A percentile compares a stretch with the other conserved stretches of the same genome.
These are phyloP conservation scores for Fusarium abutilonis DNA, from an alignment of 2,329 filamentous ascomycete genomes.

Conservation along the genomic window DNA sequence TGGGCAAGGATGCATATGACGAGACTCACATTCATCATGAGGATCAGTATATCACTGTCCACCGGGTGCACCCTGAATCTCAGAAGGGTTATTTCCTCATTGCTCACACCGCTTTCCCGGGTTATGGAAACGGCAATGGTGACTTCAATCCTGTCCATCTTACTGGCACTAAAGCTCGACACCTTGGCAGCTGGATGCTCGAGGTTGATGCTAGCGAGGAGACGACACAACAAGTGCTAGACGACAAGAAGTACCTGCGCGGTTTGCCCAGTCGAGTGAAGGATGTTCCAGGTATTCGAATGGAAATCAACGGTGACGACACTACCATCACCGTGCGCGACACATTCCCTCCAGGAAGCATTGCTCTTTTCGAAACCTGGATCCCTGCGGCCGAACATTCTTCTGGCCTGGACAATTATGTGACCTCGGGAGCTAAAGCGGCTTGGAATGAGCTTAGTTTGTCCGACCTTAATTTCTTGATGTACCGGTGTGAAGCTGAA, in stretches of 20 bases:
- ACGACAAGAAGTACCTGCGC: constrained; percentile 76
- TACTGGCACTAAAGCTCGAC: constrained; percentile 82
- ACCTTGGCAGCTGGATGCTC: constrained; percentile 90
- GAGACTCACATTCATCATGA: constrained; percentile 98
- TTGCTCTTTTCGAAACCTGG: constrained; percentile 95
- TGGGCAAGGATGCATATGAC: constrained; percentile 94
- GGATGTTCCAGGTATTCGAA: constrained; percentile 75
- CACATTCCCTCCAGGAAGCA: constrained; percentile 90
- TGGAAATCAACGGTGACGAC: constrained; percentile 77
- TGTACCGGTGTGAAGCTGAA: constrained; percentile 93
- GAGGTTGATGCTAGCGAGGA: constrained; percentile 84
- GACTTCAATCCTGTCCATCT: constrained; percentile 82
- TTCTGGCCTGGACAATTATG: constrained; percentile 83
- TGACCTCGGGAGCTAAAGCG: constrained; percentile 80
- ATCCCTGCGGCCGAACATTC: constrained; percentile 88
- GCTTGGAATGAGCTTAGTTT: constrained; percentile 81
- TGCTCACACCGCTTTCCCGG: constrained; percentile 94
- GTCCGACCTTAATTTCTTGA: constrained; percentile 86
- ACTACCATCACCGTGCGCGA: constrained; percentile 84
- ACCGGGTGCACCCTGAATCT: constrained; percentile 90
- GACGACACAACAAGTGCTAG: constrained; percentile 69
- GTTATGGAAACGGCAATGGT: constrained; percentile 85
- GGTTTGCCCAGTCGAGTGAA: constrained; percentile 87
- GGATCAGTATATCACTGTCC: constrained; percentile 94
- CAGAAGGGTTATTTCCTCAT: constrained; percentile 95